Evolutionary conservation across 495 filamentous ascomycete genomes (phyloP).

Genomic region (Lasiosphaeria hispida): DNA sequence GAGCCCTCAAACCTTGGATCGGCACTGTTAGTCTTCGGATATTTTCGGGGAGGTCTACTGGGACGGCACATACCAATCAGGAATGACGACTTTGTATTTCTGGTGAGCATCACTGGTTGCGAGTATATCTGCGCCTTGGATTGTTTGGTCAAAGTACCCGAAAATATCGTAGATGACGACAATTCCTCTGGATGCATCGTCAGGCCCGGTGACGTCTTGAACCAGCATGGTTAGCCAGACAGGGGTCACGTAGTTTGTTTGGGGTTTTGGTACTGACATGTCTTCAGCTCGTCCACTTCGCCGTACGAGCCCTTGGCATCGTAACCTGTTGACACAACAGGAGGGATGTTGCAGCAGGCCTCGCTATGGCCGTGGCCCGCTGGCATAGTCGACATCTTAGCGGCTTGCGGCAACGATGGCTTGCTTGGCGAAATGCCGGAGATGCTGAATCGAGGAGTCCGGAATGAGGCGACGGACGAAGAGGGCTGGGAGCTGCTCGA

Average conservation of each 20-base stretch:
- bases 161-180: conserved; percentile 71
- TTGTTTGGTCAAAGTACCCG: conserved; percentile 65
- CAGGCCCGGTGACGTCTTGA: conserved; percentile 61
- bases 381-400: conserved; percentile 52
- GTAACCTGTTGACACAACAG: conserved; percentile 62
- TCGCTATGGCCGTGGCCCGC: conserved; percentile 53
- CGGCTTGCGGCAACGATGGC: conserved; percentile 11
- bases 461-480: neutral
- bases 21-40: neutral
- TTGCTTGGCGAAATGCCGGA: conserved; percentile 1
- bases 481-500: neutral
- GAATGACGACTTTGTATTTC: conserved; percentile 64
- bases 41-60: neutral
- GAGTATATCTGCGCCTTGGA: conserved; percentile 71
- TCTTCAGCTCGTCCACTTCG: conserved; percentile 62
- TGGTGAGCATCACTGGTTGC: conserved; percentile 53
- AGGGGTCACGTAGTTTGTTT: neutral
- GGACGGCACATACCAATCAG: conserved; percentile 49
- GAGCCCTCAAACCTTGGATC: conserved; percentile 51
- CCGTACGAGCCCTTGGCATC: conserved; percentile 63
- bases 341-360: conserved; percentile 69
- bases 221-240: neutral
- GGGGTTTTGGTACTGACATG: conserved; percentile 46
- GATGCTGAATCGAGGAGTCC: neutral
- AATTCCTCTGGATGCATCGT: conserved; percentile 56